Evolutionary conservation across 2,329 filamentous ascomycete genomes (phyloP).

Genomic region (Penicillium freii): DNA sequence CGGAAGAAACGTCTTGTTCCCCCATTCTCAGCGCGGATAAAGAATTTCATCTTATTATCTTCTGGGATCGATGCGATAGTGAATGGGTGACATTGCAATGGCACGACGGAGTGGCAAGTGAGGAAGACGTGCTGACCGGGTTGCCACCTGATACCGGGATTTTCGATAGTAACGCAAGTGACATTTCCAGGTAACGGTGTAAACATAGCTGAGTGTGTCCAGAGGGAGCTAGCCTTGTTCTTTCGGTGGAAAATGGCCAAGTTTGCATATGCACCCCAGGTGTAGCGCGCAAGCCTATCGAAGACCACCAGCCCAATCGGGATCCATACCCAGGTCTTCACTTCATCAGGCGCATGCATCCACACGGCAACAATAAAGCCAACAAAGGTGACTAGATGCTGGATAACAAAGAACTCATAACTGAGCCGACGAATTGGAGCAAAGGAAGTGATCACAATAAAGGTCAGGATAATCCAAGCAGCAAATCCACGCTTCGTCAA

Average conservation of each 20-base stretch:
- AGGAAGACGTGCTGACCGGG: slow-evolving; percentile 65
- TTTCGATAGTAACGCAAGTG: slow-evolving; percentile 56
- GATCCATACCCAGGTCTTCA: slow-evolving; percentile 48
- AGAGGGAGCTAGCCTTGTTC: slow-evolving; percentile 23
- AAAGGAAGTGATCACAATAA: slow-evolving; percentile 52
- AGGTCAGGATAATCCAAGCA: slow-evolving; percentile 52
- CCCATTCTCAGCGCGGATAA: slow-evolving; percentile 55
- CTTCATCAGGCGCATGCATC: slow-evolving; percentile 48
- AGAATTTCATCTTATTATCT: slow-evolving; percentile 57
- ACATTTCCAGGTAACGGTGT: slow-evolving; percentile 54
- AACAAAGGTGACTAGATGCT: slow-evolving; percentile 53
- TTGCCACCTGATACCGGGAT: slow-evolving; percentile 57
- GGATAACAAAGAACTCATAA: slow-evolving; percentile 56
- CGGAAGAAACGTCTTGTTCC: slow-evolving; percentile 53
- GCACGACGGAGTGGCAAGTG: slow-evolving; percentile 55
- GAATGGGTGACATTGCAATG: slow-evolving; percentile 64
- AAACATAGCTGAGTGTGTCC: slow-evolving; percentile 47
- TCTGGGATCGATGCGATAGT: slow-evolving; percentile 59
- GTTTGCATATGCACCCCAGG: slow-evolving; percentile 41
- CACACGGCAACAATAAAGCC: slow-evolving; percentile 51
- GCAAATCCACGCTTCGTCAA: slow-evolving; percentile 53
- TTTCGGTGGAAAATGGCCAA: slow-evolving; percentile 41
- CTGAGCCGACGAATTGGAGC: slow-evolving; percentile 49
- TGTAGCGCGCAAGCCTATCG: slow-evolving; percentile 43
- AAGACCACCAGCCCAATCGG: slow-evolving; percentile 48